Evolutionary conservation across 75 land plant species (phyloP), one percentile per base, ranked within the genome.

Genomic region (Picea sitchensis): DNA sequence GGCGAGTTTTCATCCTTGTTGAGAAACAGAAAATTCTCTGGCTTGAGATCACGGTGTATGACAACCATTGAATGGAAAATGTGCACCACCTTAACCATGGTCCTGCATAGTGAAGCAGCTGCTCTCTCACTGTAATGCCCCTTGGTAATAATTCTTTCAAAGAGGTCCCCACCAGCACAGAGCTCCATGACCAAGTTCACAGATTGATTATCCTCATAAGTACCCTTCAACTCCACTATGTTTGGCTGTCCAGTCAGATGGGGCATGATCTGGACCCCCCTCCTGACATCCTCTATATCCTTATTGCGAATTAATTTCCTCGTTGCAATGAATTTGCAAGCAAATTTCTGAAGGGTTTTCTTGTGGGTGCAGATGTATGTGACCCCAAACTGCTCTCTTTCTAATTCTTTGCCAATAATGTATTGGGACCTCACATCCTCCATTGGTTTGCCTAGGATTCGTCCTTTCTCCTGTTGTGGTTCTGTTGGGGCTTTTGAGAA

Each of bases 381-480:
- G 61, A 90, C 90, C 20, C 92, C 92, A 75, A 90, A 90, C 75
- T 90, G 92, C 51, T 90, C 92, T 3, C 86, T 85, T 54, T 90
- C 92, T n/a, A 90, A 88, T 84, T 90, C 92, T 15, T 83, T 79
- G 76, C 88, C 88, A 73, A 90, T 74, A 14, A 14, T 17, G 82
- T 88, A 88, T 18, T 54, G 60, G 34, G 73, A 26, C 3, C 76
- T 81, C 17, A 88, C 80, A 81, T 90, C 90, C 34, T 78, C 76
- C 81, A 90, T 78, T 23, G 92, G 88, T 4, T 82, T 76, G 47
- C 86, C 90, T n/a, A 90, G 86, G 31, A 90, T 86, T 47, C 85
- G 71, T 47, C 90, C 90, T 34, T 86, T 80, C 18, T 65, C 83
- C 56, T 9, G 14, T 63, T 79, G 18, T 31, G 31, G 26, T 78